phyloP scores from a whole-genome alignment of 2,329 filamentous ascomycete species.

The Nigrospora osmanthi region DNA sequence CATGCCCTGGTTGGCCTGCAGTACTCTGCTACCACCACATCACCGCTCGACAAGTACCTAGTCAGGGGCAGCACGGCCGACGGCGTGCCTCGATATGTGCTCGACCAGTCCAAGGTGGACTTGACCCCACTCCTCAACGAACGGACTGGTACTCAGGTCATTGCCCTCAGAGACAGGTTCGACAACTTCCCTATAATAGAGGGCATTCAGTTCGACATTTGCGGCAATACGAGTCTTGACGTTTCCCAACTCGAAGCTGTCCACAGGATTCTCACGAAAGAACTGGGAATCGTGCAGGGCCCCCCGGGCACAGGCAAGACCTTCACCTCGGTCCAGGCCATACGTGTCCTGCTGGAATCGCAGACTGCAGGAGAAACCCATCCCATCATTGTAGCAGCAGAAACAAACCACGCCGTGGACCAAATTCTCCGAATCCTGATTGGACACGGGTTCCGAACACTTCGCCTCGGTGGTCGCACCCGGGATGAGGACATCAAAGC shows the following conservation, averaged over 20 bases:
- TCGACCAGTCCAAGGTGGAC: constrained; percentile 21
- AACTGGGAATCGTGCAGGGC: constrained; percentile 72
- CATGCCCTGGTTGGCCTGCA: constrained; percentile 70
- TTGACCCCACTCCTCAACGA: constrained; percentile 22
- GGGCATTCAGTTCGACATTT: constrained; percentile 15
- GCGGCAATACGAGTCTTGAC: constrained; percentile 45
- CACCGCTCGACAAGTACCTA: constrained; percentile 56
- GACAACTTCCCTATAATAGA: constrained; percentile 12
- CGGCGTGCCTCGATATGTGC: constrained; percentile 20
- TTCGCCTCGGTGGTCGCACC: constrained; percentile 58
- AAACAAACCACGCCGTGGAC: constrained; percentile 87
- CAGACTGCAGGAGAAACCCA: constrained; percentile 29
- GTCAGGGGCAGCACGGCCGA: constrained; percentile 26
- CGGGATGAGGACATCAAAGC: constrained; percentile 57
- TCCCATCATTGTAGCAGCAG: constrained; percentile 75
- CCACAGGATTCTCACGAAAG: constrained; percentile 60
- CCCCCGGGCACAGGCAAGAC: constrained; percentile 75
- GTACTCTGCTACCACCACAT: constrained; percentile 36
- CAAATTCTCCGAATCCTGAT: constrained; percentile 64
- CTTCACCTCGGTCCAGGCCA: constrained; percentile 64
- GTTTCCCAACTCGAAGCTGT: constrained; percentile 63
- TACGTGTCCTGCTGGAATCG: constrained; percentile 59
- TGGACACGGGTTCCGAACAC: constrained; percentile 37
- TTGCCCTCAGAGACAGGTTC: constrained; percentile 7
- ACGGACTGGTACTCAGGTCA: constrained; percentile 7